Evolutionary conservation across 1,139 yeast species (phyloP), one percentile per base, ranked within the genome.

Genomic region (Taphrina deformans): DNA sequence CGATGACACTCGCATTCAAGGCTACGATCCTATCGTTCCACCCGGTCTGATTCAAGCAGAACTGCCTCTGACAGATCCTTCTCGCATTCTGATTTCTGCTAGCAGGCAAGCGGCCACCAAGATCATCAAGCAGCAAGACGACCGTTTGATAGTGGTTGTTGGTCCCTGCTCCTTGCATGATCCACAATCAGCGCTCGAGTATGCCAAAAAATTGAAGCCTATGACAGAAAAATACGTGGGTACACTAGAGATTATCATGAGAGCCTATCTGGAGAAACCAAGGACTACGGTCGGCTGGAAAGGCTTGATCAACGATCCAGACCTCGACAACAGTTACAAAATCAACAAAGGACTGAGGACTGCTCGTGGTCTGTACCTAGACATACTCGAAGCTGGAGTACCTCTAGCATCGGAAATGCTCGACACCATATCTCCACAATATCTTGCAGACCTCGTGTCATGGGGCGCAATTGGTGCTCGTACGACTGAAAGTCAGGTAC

Each of bases 271-370:
- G 73, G 99, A 93, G 78, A 93, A 93, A 79, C 99, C 99, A 74
- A 86, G 99, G 80, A 93, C 99, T 69, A 93, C 98, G 35, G 98
- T 93, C 65, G 99, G 99, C 70, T 93, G 99, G 99, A 93, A 93
- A 80, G 99, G 99, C 70, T 82, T 93, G 74, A 91, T 93, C 75
- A 93, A 93, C 76, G 99, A 93, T 77, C 99, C 99, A 50, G 96
- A 91, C 75, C 85, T 92, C 69, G 92, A 93, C 79, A 88, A 89
- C 73, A 82, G 96, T 61, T 93, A 88, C 84, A 89, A 92, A 76
- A 93, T 93, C 77, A 93, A 93, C 83, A 90, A 92, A 79, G 99
- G 99, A 73, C 82, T 93, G 72, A 85, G 91, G 74, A 84, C 89
- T 59, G 85, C 97, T 14, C 85, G 99, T 79, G 85, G 88, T 74